Conservation (phyloP, 768 basidiomycete genomes). For the Boletus vermiculosoides region DNA sequence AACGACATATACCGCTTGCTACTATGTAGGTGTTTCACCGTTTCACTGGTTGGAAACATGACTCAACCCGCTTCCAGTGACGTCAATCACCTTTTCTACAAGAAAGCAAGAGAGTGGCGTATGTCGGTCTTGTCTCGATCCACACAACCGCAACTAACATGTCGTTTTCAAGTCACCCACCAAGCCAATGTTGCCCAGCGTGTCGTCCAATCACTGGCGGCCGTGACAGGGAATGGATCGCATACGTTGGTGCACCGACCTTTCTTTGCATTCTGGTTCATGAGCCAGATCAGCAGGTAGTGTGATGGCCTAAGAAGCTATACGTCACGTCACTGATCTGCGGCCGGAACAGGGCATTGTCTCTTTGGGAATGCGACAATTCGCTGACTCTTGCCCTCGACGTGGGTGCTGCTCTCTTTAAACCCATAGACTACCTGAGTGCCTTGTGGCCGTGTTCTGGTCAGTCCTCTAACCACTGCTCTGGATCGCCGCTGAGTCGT, state of each 20-base stretch:
- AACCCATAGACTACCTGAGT: slow-evolving; percentile 60
- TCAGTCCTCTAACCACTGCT: slow-evolving; percentile 28
- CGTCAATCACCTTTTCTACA: slow-evolving; percentile 46
- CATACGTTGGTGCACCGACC: slow-evolving; percentile 56
- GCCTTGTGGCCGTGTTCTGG: slow-evolving; percentile 65
- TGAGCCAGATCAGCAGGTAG: slow-evolving; percentile 64
- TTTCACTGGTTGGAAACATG: not conserved
- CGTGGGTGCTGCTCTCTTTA: slow-evolving; percentile 58
- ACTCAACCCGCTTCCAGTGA: slow-evolving; percentile 33
- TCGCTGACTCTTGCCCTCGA: slow-evolving; percentile 59
- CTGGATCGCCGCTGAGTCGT: slow-evolving; percentile 5
- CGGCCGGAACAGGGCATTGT: slow-evolving; percentile 43
- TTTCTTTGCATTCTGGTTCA: slow-evolving; percentile 74
- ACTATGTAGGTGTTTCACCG: slow-evolving; percentile 43
- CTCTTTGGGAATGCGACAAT: slow-evolving; percentile 61
- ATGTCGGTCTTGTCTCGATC: slow-evolving; percentile 30
- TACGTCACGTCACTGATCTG: slow-evolving; percentile 14
- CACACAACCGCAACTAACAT: slow-evolving; percentile 5
- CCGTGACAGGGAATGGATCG: slow-evolving; percentile 51
- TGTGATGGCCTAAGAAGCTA: slow-evolving; percentile 7
- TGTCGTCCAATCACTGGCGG: slow-evolving; percentile 56
- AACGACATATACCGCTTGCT: slow-evolving; percentile 58
- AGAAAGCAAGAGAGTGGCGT: slow-evolving; percentile 69
- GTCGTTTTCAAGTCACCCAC: slow-evolving; percentile 48
- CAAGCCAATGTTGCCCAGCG: slow-evolving; percentile 59